Evolutionary conservation across 495 filamentous ascomycete species (phyloP).

Genomic region (Usnea hakonensis): DNA sequence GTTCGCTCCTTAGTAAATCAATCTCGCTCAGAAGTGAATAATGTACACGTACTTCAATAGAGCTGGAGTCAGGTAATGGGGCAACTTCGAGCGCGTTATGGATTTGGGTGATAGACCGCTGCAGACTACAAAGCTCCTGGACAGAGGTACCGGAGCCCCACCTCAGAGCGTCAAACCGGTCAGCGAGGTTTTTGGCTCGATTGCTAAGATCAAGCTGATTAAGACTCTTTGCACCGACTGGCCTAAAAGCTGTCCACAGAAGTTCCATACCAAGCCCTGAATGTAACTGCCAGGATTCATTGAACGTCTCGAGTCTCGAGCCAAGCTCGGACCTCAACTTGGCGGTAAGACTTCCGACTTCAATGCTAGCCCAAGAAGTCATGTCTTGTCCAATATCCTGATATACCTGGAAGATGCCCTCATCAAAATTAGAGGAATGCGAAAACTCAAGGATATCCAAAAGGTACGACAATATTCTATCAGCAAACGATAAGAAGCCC

Average conservation of each 20-base stretch:
- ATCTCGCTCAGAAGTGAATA: background rate
- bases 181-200: constrained; percentile 60
- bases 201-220: constrained; percentile 43
- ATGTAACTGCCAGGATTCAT: constrained; percentile 47
- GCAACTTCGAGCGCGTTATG: background rate
- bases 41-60: background rate
- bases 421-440: constrained; percentile 36
- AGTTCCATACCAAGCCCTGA: constrained; percentile 79
- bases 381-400: constrained; percentile 39
- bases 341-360: background rate
- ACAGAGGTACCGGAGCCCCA: constrained; percentile 38
- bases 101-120: constrained; percentile 32
- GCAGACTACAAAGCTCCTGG: constrained; percentile 34
- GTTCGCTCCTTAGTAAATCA: constrained; percentile 18
- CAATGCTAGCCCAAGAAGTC: constrained; percentile 16
- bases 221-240: constrained; percentile 50
- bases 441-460: constrained; percentile 28
- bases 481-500: constrained; percentile 12
- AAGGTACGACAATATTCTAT: constrained; percentile 13
- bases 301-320: constrained; percentile 39
- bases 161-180: constrained; percentile 59
- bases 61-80: background rate
- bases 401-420: constrained; percentile 49
- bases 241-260: constrained; percentile 68
- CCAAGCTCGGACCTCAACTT: constrained; percentile 34